Base-by-base conservation (phyloP, 1,139 yeast genomes). In the Taphrina populina region DNA sequence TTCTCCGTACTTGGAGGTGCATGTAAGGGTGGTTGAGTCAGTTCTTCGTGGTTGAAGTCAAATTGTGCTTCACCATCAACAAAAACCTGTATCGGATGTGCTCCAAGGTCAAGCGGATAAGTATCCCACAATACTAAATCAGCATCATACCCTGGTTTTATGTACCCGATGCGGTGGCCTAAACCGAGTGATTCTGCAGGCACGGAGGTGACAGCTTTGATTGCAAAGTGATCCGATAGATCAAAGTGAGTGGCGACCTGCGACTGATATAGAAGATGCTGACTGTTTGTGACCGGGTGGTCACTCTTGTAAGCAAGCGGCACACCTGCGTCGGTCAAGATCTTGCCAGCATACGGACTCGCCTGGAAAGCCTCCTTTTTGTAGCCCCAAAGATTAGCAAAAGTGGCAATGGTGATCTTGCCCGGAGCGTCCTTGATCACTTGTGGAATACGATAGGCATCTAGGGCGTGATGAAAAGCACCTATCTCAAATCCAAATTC, bases 291-390 rank as follows among this genome's bases (percentile, higher is more conserved):
- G 41, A 45, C 52, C 1, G 41, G 41, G 24, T 45, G 52, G 19
- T 45, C 52, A 34, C 36, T 26, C 26, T 45, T 45, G 52, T 45
- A 45, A 13, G 52, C 52, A 4, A 45, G 26, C 3, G 52, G 52
- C n/a, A 45, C 33, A 13, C 41, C 41, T 1, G 40, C 41, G 11
- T 45, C 52, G 2, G 52, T 34, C 24, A 45, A 34, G 4, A 45
- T 34, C 26, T 45, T 45, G 32, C 52, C 52, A 15, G 52, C 52
- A 19, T 45, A 45, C 7, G 41, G 41, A 45, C 41, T 34, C 13
- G 41, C 40, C 8, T 45, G 30, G 41, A 34, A 45, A 23, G 52
- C 52, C 24, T 45, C 52, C 21, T 29, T 45, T 33, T 45, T 45
- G 34, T 45, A 45, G 32, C 52, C 52, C 52, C 52, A 45, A 4